Conservation (phyloP, 108 stramenopile genomes). For the Heterococcus sp. region DNA sequence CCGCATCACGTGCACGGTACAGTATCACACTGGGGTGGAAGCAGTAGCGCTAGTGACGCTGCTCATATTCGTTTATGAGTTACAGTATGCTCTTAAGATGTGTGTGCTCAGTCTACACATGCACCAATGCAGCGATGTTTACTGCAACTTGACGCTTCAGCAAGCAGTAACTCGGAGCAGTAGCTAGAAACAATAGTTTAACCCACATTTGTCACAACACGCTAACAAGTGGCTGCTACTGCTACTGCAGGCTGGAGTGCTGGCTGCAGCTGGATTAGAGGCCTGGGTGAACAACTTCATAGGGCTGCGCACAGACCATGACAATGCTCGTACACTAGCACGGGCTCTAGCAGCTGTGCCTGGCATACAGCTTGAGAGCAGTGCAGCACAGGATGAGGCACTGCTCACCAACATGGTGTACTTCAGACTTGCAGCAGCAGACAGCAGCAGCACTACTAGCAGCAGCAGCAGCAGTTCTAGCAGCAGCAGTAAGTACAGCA, state of each 20-base stretch:
- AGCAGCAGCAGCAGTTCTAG: not conserved
- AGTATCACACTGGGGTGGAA: too few species aligned
- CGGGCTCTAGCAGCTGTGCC: conserved; percentile 11
- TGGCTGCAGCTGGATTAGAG: conserved; percentile 41
- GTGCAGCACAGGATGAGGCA: not conserved
- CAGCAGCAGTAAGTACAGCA: not conserved
- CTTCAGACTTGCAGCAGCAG: conserved; percentile 13
- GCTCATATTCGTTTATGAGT: too few species aligned
- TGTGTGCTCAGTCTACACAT: too few species aligned
- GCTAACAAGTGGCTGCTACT: too few species aligned
- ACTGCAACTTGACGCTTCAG: too few species aligned
- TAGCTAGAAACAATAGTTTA: too few species aligned
- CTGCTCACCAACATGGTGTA: conserved; percentile 37
- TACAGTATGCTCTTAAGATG: too few species aligned
- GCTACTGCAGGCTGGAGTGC: conserved; percentile 30
- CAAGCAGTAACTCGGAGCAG: too few species aligned
- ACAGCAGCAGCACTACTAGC: not conserved
- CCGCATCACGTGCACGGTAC: too few species aligned
- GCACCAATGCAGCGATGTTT: too few species aligned
- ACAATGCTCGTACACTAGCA: conserved; percentile 29
- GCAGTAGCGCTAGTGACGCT: too few species aligned
- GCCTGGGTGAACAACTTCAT: conserved; percentile 29
- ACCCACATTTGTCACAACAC: too few species aligned
- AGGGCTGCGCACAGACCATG: conserved; percentile 31
- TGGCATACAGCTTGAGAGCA: conserved; percentile 3